phyloP scores from a whole-genome alignment of 2,329 filamentous ascomycete genomes.

The Diaporthe australafricana region DNA sequence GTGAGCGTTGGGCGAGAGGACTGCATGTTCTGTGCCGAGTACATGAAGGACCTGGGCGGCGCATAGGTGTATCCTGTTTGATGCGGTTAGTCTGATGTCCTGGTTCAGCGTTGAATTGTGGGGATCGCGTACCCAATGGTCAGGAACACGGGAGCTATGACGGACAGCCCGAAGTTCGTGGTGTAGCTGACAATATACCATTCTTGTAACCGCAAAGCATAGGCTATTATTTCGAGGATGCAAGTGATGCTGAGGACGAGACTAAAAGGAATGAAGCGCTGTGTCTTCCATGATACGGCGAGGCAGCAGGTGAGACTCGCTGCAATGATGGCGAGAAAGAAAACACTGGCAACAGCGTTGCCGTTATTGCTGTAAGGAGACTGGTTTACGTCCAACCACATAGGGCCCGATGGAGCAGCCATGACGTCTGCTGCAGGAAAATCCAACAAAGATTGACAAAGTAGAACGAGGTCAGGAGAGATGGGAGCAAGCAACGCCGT shows the following conservation, averaged over 20 bases:
- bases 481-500: not conserved
- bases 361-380: conserved; percentile 34
- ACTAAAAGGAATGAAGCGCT: conserved; percentile 32
- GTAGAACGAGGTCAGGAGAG: conserved; percentile 2
- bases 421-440: conserved; percentile 17
- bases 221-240: conserved; percentile 29
- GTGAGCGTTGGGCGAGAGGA: conserved; percentile 42
- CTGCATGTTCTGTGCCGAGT: conserved; percentile 46
- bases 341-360: conserved; percentile 19
- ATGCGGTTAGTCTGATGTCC: not conserved
- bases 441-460: not conserved
- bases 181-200: conserved; percentile 31
- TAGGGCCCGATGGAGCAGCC: conserved; percentile 24
- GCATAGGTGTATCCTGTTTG: conserved; percentile 44
- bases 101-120: not conserved
- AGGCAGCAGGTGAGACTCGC: conserved; percentile 30
- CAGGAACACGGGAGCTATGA: conserved; percentile 45
- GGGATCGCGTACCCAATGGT: conserved; percentile 42
- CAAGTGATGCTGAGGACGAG: conserved; percentile 31
- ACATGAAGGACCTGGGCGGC: conserved; percentile 42
- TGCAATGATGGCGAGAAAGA: conserved; percentile 31
- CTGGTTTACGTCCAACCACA: conserved; percentile 34
- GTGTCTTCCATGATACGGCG: conserved; percentile 27
- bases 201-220: conserved; percentile 28
- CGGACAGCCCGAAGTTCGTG: conserved; percentile 35